Percentiles rank a stretch among this genome's conserved stretches.
phyloP scores from a whole-genome alignment of 1,284 basidiomycete genomes.

The Moesziomyces aphidis region DNA sequence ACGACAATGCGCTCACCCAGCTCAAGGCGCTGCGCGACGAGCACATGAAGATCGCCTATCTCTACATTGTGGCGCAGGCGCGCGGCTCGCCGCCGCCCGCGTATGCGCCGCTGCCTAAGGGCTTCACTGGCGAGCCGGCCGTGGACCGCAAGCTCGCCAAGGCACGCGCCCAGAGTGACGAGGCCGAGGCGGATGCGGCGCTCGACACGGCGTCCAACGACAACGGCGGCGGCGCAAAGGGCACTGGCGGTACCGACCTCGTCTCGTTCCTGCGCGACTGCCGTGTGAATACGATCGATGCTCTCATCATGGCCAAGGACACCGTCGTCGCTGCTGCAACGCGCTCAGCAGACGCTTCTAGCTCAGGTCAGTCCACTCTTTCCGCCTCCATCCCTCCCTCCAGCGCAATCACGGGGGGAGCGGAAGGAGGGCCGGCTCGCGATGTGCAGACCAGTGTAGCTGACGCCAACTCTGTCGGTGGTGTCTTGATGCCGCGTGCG shows the following conservation, averaged over 20 bases:
- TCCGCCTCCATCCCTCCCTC: background rate
- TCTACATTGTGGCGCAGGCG: conserved; percentile 74
- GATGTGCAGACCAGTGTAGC: conserved; percentile 8
- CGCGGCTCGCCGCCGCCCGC: conserved; percentile 49
- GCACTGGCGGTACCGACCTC: conserved; percentile 64
- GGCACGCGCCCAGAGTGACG: conserved; percentile 12
- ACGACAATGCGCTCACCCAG: conserved; percentile 79
- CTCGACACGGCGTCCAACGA: conserved; percentile 35
- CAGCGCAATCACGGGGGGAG: background rate
- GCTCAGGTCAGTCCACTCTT: conserved; percentile 40
- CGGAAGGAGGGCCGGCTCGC: background rate
- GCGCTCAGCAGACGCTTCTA: background rate
- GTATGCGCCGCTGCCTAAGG: conserved; percentile 47
- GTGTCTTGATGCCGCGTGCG: background rate
- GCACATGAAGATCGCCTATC: conserved; percentile 85
- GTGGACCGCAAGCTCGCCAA: conserved; percentile 18
- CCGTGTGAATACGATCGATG: conserved; percentile 57
- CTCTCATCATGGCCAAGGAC: conserved; percentile 48
- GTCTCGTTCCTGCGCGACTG: conserved; percentile 61
- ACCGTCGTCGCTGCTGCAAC: conserved; percentile 5
- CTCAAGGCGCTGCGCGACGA: conserved; percentile 85
- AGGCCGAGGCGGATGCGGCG: conserved; percentile 21
- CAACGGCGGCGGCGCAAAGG: conserved; percentile 46
- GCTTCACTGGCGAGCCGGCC: conserved; percentile 36
- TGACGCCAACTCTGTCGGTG: conserved; percentile 12